Conservation (phyloP, 106 monocot genomes). For the Dioscorea zingiberensis region DNA sequence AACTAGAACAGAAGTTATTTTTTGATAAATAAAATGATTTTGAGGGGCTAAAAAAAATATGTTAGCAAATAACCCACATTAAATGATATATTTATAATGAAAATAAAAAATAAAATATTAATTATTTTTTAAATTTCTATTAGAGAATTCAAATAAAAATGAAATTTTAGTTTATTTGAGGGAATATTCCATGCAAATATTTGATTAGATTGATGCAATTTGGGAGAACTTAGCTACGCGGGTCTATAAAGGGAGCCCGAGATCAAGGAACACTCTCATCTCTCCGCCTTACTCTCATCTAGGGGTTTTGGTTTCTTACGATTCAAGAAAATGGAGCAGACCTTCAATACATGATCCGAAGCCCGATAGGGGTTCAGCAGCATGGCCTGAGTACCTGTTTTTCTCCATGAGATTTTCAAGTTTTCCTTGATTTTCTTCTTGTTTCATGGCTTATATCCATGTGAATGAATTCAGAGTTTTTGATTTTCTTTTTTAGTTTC, state of each 20-base stretch:
- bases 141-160: no score
- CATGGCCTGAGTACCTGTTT: slow-evolving; percentile 52
- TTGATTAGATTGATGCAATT: no score
- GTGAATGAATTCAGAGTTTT: neutral
- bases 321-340: slow-evolving; percentile 55
- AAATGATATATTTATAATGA: no score
- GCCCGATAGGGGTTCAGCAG: slow-evolving; percentile 95
- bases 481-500: neutral
- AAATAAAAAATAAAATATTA: no score
- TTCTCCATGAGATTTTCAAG: neutral
- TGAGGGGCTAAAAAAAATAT: no score
- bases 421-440: neutral
- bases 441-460: neutral
- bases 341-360: slow-evolving; percentile 98
- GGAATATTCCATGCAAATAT: no score
- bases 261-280: neutral
- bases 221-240: no score
- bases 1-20: no score
- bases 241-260: neutral
- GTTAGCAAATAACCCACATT: no score
- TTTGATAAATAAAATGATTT: no score
- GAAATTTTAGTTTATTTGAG: no score
- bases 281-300: neutral
- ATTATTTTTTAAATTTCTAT: no score
- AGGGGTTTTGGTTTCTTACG: neutral